Evolutionary conservation across 2,329 filamentous ascomycete genomes (phyloP).

Genomic region (Ophiosphaerella korrae): DNA sequence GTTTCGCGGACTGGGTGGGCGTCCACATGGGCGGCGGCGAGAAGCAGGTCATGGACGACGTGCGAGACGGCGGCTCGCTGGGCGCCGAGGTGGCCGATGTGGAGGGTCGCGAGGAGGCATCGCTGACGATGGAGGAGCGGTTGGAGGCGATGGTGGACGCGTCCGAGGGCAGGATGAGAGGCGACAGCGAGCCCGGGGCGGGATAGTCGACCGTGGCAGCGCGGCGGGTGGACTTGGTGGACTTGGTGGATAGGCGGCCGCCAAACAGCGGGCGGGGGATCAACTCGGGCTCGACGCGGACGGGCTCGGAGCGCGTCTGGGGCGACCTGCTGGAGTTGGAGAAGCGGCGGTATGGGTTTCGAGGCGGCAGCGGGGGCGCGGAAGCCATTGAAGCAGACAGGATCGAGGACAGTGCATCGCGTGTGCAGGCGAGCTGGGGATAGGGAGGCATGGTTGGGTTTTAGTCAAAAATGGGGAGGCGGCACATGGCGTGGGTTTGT

Average conservation of each 20-base stretch:
- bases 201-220: conserved; percentile 23
- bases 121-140: conserved; percentile 18
- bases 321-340: conserved; percentile 20
- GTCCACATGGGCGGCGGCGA: conserved; percentile 15
- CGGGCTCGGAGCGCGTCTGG: conserved; percentile 8
- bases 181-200: conserved; percentile 11
- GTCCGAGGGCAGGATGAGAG: conserved; percentile 14
- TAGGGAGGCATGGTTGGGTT: conserved; percentile 17
- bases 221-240: conserved; percentile 25
- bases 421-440: conserved; percentile 20
- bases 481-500: too few relatives aligned
- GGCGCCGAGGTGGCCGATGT: conserved; percentile 24
- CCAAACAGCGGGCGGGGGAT: conserved; percentile 36
- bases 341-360: conserved; percentile 19
- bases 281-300: conserved; percentile 20
- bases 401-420: conserved; percentile 14
- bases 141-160: conserved; percentile 20
- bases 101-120: conserved; percentile 15
- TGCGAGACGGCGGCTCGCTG: conserved; percentile 14
- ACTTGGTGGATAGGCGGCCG: conserved; percentile 19
- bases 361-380: conserved; percentile 21
- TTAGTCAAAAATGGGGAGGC: too few relatives aligned
- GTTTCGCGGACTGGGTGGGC: conserved; percentile 5
- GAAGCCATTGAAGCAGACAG: conserved; percentile 18
- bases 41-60: conserved; percentile 14